Evolutionary conservation across 495 filamentous ascomycete species (phyloP), one percentile per base, ranked within the genome.

Genomic region (Antarctomyces pellizariae): DNA sequence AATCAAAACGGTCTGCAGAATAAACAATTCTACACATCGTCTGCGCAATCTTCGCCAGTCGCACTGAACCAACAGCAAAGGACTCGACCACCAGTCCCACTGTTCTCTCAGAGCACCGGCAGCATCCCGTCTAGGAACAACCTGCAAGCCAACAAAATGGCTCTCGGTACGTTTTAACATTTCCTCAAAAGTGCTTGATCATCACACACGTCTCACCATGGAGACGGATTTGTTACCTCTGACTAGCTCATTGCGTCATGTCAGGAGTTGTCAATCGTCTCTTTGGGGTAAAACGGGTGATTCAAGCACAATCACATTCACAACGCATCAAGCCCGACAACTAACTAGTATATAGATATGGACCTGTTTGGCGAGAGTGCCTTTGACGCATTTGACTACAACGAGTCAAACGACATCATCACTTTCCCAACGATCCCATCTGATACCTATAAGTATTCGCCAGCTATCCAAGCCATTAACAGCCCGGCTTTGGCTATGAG

Each of bases 21-120:
- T 21, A 37, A 45, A 17, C 54, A 59, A 46, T 59, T 59, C 45
- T 62, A 57, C 59, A 52, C 60, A 39, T 53, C 56, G 28, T 57
- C 59, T 31, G 48, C 58, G 40, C 46, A 57, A 35, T 47, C 48
- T 32, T 53, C 59, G 27, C 37, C 53, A 31, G 39, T 47, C 38
- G 39, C 53, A 28, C 36, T 56, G 37, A 56, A 46, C 30, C 50
- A 49, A 18, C 55, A 57, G 43, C 53, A 53, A 39, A 53, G 51
- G 32, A 52, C 27, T 38, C 41, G 54, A 34, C 59, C 59, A 20
- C 60, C 52, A 36, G 62, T 64, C 36, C 63, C 54, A 25, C 46
- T 57, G 37, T 62, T 62, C 31, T 33, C 54, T 7, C 53, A 63
- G 41, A 49, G 53, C 32, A 53, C 52, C 27, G 44, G 54, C 32